Evolutionary conservation across 495 filamentous ascomycete genomes (phyloP), one percentile per base, ranked within the genome.

Genomic region (Neurospora tetraspora): DNA sequence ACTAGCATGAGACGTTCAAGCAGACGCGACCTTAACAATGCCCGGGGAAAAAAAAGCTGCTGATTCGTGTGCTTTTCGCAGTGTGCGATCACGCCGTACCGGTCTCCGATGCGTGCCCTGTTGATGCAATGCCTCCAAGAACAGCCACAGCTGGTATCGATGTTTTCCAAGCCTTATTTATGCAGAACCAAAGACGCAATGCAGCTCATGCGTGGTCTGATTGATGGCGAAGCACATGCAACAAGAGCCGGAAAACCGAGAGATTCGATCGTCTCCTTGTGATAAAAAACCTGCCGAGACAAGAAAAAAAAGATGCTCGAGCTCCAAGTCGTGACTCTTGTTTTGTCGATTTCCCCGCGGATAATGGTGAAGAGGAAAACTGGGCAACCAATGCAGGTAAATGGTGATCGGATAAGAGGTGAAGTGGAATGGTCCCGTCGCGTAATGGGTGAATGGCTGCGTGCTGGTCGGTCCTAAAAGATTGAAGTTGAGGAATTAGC

Each of bases 101-200:
- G 23, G 47, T 27, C 47, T 59, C 11, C 20, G 20, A 31, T 31
- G 0, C 1, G 11, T 59, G 47, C 11, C 47, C 20, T 53, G 27
- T 65, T 65, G 47, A 59, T 31, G 47, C 47, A 59, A 40, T n/a
- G 36, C 69, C 47, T 68, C 37, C 71, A 69, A 68, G 70, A 47
- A 69, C 18, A 27, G 2, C 53, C 53, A 18, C 53, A 65, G 53
- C 9, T 34, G 45, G 71, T 68, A 40, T 40, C 72, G 72, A 76
- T 47, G 61, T 53, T 75, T 76, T 36, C 77, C 81, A 74, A 81
- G 81, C 78, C 80, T 18, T 65, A 65, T 65, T 65, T 34, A 65
- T 65, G 53, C 53, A 65, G 53, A 65, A 18, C 74, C 6, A 36
- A 36, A 36, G 53, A 65, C 53, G 53, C 53, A 65, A 65, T 65